Evolutionary conservation across 179 eudicot species (phyloP), one percentile per base, ranked within the genome.

Genomic region (Beta lomatogona): DNA sequence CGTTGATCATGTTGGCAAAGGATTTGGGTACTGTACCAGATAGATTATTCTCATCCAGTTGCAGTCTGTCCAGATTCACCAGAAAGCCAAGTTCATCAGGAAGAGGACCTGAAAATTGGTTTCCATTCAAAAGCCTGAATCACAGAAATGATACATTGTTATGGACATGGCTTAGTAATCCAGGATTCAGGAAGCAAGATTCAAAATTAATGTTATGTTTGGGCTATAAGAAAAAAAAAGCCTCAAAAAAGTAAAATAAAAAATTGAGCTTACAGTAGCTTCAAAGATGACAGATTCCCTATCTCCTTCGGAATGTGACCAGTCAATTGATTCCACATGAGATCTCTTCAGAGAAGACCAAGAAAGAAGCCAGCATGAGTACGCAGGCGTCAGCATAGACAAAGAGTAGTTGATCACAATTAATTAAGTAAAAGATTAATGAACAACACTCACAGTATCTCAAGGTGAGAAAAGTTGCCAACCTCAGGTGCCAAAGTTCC

Each of bases 121-220:
- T 97, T 83, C 99, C 99, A 86, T 93, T 97, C 80, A 97, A 83
- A 77, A 94, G 91, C 94, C 99, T 97, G 93, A 54, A 81, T 64
- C 80, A 78, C 57, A 79, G 73, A 46, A 28, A 68, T 9, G 44
- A 58, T 36, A 60, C 7, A 36, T 45, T 72, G 75, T 79, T 79
- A 85, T 58, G 65, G 41, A 36, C 41, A 36, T 36, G 2, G 41
- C 41, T 36, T 36, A 36, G 41, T 36, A 36, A 36, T 36, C 41
- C 41, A 36, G 41, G 41, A 36, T 36, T 36, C 41, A 36, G 41
- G 41, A 36, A 36, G 41, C 41, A 36, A 36, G 41, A 36, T 36
- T 25, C 41, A 36, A 36, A 36, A 36, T 36, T 36, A 36, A 36
- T 36, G 41, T 3, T 36, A 36, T 3, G 41, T 36, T 36, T 36